phyloP scores from a whole-genome alignment of 2,329 filamentous ascomycete genomes.

The Phyllosticta ampelicida region DNA sequence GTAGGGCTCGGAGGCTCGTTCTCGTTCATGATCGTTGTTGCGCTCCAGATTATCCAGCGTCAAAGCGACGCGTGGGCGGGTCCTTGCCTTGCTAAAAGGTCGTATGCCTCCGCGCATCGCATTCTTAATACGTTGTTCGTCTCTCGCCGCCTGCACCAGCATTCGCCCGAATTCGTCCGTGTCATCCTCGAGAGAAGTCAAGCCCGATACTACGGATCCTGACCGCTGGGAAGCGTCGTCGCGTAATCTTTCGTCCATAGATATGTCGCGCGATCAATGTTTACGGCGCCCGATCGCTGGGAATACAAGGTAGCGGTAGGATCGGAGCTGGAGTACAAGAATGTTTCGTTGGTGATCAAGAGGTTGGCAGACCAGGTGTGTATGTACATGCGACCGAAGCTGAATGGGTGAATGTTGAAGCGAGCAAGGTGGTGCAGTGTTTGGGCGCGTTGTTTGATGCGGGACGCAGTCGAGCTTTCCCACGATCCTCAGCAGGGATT shows the following conservation, averaged over 20 bases:
- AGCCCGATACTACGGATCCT: constrained; percentile 19
- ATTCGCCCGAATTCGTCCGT: constrained; percentile 37
- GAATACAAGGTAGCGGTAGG: background rate
- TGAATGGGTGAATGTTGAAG: background rate
- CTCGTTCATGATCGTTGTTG: constrained; percentile 18
- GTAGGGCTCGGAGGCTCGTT: constrained; percentile 1
- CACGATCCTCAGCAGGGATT: constrained; percentile 15
- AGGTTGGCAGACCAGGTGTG: background rate
- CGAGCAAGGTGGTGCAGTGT: background rate
- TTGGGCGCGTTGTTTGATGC: constrained; percentile 10
- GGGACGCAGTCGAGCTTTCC: constrained; percentile 20
- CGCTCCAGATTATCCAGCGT: constrained; percentile 35
- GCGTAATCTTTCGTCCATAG: background rate
- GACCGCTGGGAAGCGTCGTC: background rate
- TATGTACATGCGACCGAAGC: background rate
- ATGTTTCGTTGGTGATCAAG: background rate
- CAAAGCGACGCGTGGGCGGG: constrained; percentile 28
- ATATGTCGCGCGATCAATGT: background rate
- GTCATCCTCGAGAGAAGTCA: constrained; percentile 32
- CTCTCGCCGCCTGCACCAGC: constrained; percentile 35
- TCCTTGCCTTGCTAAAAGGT: constrained; percentile 34
- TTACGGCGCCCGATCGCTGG: background rate
- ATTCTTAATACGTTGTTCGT: constrained; percentile 30
- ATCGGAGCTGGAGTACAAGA: background rate
- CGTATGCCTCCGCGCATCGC: constrained; percentile 22